Evolutionary conservation across 1,284 basidiomycete species (phyloP), one percentile per base, ranked within the genome.

Genomic region (Lentinula novae-zelandiae): DNA sequence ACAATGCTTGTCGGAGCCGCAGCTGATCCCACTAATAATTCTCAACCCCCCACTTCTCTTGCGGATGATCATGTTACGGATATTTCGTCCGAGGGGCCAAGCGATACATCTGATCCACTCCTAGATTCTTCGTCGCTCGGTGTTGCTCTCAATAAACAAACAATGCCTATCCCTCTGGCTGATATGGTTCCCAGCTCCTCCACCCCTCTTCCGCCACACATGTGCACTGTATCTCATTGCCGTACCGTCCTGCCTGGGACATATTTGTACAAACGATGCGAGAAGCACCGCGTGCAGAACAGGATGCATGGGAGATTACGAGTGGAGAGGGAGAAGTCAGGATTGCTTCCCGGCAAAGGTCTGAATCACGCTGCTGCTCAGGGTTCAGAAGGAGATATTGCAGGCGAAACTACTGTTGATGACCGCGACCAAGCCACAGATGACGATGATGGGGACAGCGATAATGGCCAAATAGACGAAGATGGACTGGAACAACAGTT

Each of bases 161-260:
- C 46, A 9, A 22, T 49, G 27, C 27, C 3, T 4, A 27, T 27
- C 27, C 3, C 27, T 13, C 17, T 20, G 9, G 49, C 12, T 20
- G 34, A 17, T 6, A 8, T 12, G 39, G 17, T 38, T 33, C 44
- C 12, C 42, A 27, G 3, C 4, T 51, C 38, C 34, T 49, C 56
- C 13, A 44, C 22, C 39, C 27, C 68, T 5, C 69, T 73, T 17
- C 73, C 78, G 2, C 66, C 71, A 15, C 78, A 79, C 31, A 82
- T 84, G 79, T 84, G 82, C 64, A 82, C 81, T 2, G 82, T 85
- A 20, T 83, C 81, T 40, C 82, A 84, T 64, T 84, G 83, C 62
- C 81, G 82, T 64, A 76, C 75, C 57, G 71, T 83, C 49, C 73
- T 84, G 1, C 78, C 80, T 0, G 74, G 75, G 0, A 68, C 73